These are phyloP conservation scores for Esteya vermicola DNA, from an alignment of 2,329 filamentous ascomycete species.

Conservation along the genomic window DNA sequence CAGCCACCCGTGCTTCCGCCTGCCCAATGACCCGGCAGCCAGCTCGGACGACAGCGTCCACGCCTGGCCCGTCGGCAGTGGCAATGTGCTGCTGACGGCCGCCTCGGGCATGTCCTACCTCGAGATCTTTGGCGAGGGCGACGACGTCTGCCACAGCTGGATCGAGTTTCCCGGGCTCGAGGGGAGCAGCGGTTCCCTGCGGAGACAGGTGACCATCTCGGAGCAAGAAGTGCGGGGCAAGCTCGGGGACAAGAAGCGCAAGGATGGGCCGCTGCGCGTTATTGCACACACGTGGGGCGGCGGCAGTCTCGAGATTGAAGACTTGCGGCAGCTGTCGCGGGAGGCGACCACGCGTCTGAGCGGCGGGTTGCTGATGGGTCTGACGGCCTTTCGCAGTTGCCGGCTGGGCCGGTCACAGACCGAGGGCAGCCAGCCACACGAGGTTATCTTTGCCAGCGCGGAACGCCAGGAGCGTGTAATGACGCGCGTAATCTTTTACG, in stretches of 20 bases:
- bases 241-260: slow-evolving; percentile 55
- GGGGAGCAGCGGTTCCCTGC: slow-evolving; percentile 42
- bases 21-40: slow-evolving; percentile 57
- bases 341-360: slow-evolving; percentile 64
- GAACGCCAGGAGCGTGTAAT: slow-evolving; percentile 58
- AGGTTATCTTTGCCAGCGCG: slow-evolving; percentile 61
- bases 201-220: slow-evolving; percentile 58
- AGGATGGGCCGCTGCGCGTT: slow-evolving; percentile 47
- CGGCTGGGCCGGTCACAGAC: slow-evolving; percentile 60
- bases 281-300: slow-evolving; percentile 65
- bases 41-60: slow-evolving; percentile 64
- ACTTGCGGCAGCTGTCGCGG: slow-evolving; percentile 55
- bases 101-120: slow-evolving; percentile 72
- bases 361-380: slow-evolving; percentile 41
- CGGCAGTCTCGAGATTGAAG: slow-evolving; percentile 60
- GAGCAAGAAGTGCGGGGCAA: slow-evolving; percentile 61
- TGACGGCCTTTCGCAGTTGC: slow-evolving; percentile 61
- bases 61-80: slow-evolving; percentile 70
- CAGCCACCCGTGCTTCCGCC: slow-evolving; percentile 76
- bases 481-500: slow-evolving; percentile 60
- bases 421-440: slow-evolving; percentile 53
- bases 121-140: slow-evolving; percentile 69
- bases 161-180: slow-evolving; percentile 45
- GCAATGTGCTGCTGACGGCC: slow-evolving; percentile 62
- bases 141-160: slow-evolving; percentile 66